Conservation (phyloP, 306 rosid genomes). For the Ammopiptanthus mongolicus region DNA sequence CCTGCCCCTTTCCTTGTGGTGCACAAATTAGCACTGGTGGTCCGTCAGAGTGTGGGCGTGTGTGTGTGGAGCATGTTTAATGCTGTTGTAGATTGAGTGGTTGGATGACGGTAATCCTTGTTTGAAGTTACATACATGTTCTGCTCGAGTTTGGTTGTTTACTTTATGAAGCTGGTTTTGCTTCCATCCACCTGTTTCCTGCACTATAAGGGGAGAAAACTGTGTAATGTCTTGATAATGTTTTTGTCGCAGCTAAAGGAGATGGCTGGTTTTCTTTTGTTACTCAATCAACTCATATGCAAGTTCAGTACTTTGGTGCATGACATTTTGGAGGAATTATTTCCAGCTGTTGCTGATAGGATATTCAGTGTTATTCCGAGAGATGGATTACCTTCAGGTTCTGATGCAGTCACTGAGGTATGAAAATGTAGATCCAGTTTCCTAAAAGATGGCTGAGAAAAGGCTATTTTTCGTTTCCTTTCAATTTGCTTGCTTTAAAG, state of each 20-base stretch:
- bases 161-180: neutral
- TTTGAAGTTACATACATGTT: neutral
- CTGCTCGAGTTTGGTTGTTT: constrained; percentile 9
- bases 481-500: neutral
- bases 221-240: constrained; percentile 17
- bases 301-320: constrained; percentile 67
- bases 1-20: too few species aligned
- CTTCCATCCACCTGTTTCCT: neutral
- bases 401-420: constrained; percentile 90
- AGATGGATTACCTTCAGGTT: constrained; percentile 72
- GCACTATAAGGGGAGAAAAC: neutral
- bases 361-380: constrained; percentile 69
- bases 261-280: constrained; percentile 66
- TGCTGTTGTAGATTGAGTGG: neutral
- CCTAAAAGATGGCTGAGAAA: neutral
- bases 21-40: neutral
- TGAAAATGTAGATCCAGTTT: constrained; percentile 6
- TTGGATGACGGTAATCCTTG: neutral
- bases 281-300: constrained; percentile 92
- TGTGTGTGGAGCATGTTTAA: neutral
- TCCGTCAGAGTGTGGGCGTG: neutral
- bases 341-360: constrained; percentile 72
- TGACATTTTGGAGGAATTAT: constrained; percentile 79
- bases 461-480: neutral
- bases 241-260: constrained; percentile 79